phyloP scores from a whole-genome alignment of 345 rosid species.

The Gossypium rotundifolium region DNA sequence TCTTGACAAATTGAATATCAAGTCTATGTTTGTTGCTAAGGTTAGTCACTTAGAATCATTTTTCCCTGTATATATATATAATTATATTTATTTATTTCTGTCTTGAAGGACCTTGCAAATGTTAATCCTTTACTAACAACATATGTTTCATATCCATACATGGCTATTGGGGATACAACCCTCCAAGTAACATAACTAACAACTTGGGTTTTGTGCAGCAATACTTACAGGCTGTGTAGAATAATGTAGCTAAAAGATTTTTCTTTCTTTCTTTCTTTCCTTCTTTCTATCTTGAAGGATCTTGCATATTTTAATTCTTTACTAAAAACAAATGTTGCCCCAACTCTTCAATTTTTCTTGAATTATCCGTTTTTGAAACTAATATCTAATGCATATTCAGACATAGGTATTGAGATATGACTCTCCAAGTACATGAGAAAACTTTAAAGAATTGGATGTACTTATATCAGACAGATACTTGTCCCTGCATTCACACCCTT shows the following conservation, averaged over 20 bases:
- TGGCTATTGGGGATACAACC: no score
- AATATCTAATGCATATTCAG: neutral
- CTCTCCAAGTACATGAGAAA: neutral
- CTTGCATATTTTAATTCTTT: neutral
- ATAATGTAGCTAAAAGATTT: neutral
- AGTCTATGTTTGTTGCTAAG: constrained; percentile 57
- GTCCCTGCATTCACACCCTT: neutral
- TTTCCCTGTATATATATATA: neutral
- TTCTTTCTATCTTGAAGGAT: neutral
- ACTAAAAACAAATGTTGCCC: neutral
- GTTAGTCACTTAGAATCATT: constrained; percentile 20
- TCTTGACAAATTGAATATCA: constrained; percentile 52
- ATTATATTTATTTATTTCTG: neutral
- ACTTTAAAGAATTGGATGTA: no score
- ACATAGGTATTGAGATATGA: neutral
- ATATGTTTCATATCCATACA: no score
- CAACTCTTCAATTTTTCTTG: neutral
- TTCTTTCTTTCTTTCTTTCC: neutral
- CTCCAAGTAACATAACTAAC: no score
- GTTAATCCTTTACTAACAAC: neutral
- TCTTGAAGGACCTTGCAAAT: neutral
- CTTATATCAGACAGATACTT: neutral
- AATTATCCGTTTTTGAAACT: neutral
- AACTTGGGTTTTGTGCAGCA: no score
- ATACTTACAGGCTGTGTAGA: neutral